These are phyloP conservation scores for Phallus indusiatus DNA, from an alignment of 768 basidiomycete species.

Conservation along the genomic window DNA sequence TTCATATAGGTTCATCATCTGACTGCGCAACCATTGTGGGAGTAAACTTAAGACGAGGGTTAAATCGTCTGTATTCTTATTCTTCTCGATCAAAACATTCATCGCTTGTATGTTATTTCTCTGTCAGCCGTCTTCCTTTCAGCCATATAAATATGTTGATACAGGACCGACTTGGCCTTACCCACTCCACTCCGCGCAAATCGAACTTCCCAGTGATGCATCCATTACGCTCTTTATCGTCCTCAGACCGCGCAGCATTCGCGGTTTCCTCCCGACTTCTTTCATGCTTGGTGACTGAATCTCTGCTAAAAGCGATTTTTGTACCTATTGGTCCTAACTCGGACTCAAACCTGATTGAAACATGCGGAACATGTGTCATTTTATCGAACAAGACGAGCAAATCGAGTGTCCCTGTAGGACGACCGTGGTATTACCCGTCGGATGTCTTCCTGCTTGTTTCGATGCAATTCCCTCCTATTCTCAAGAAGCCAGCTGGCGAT, in stretches of 20 bases:
- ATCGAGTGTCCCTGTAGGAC: slow-evolving; percentile 24
- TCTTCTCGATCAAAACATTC: neutral
- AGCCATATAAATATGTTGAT: neutral
- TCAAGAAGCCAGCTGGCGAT: slow-evolving; percentile 18
- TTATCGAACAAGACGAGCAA: slow-evolving; percentile 29
- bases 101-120: too few species aligned
- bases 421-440: slow-evolving; percentile 25
- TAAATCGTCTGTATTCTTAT: neutral
- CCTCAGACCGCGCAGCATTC: slow-evolving; percentile 23
- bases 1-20: neutral
- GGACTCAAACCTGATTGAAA: neutral
- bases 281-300: slow-evolving; percentile 41
- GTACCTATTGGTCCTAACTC: slow-evolving; percentile 19
- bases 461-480: slow-evolving; percentile 36
- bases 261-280: slow-evolving; percentile 40
- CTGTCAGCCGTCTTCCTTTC: neutral
- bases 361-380: slow-evolving; percentile 30
- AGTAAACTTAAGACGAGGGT: neutral
- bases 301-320: slow-evolving; percentile 35
- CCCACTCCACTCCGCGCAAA: neutral
- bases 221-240: neutral
- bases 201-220: neutral
- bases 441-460: slow-evolving; percentile 43
- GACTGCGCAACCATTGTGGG: neutral
- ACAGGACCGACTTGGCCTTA: neutral